Evolutionary conservation across 495 filamentous ascomycete species (phyloP), one percentile per base, ranked within the genome.

Genomic region (Aspergillus asperescens): DNA sequence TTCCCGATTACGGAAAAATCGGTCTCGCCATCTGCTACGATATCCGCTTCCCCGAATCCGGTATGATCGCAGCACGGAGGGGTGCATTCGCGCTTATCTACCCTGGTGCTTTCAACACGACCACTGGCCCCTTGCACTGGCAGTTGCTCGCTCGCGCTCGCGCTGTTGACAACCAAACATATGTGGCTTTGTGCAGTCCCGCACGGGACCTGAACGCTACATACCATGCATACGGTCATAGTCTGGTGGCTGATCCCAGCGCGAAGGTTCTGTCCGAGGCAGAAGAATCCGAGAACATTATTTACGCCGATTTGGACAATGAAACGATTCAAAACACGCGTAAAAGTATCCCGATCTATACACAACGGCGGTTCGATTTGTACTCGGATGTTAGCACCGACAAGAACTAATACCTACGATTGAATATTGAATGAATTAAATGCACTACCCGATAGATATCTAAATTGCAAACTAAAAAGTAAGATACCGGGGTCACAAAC

Each of bases 21-120:
- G 89, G 81, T 0, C 69, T 98, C 1, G 91, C 86, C 12, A 96
- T 98, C 62, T 98, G 93, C 77, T 98, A 98, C 70, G 93, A 98
- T 66, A 80, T 97, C 39, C 88, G 93, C 7, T 98, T 98, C 75
- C 92, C 93, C 0, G 93, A 98, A 69, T 76, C 95, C 7, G 91
- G 88, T 4, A 96, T 82, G 72, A 86, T 97, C 42, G 92, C 91
- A 3, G 89, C 93, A 10, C 80, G 93, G 20, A 82, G 83, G 61
- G 86, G 82, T 9, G 84, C 82, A 48, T 97, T 97, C 67, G 75
- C 86, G 27, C 78, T 97, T 18, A 61, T 97, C 7, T 97, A 96
- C 67, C 93, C 93, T 3, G 93, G 90, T 19, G 93, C 94, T 2
- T 98, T 98, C 74, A 98, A 97, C 70, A 76, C 84, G 56, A 95